Conservation (phyloP, 176 grass and related monocot genomes). For the Phoenix roebelenii region DNA sequence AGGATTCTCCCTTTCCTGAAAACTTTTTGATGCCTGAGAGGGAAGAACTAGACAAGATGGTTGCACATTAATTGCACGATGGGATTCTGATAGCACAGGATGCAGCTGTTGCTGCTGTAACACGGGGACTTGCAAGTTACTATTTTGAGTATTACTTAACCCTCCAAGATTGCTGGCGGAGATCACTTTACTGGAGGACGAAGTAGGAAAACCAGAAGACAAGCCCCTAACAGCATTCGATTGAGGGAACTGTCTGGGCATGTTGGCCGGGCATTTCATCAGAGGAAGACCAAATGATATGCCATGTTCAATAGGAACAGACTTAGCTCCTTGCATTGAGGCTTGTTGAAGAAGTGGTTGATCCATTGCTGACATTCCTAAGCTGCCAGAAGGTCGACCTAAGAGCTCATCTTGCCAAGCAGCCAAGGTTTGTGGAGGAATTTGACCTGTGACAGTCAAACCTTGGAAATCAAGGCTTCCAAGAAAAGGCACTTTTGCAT, state of each 20-base stretch:
- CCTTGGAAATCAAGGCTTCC: slow-evolving; percentile 82
- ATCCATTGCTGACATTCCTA: slow-evolving; percentile 42
- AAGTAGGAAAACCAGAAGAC: slow-evolving; percentile 43
- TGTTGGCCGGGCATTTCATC: slow-evolving; percentile 45
- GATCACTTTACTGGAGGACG: slow-evolving; percentile 42
- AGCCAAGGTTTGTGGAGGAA: slow-evolving; percentile 78
- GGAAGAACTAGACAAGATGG: slow-evolving; percentile 76
- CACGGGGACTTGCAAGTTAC: slow-evolving; percentile 30
- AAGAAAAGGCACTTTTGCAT: slow-evolving; percentile 49
- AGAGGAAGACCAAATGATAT: slow-evolving; percentile 91
- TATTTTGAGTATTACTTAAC: slow-evolving; percentile 38
- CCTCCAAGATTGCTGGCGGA: slow-evolving; percentile 26
- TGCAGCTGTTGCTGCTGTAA: slow-evolving; percentile 60
- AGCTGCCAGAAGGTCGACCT: slow-evolving; percentile 42
- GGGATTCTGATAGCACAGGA: slow-evolving; percentile 38
- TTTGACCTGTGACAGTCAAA: slow-evolving; percentile 72
- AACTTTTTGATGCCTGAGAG: slow-evolving; percentile 52
- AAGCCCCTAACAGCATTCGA: slow-evolving; percentile 34
- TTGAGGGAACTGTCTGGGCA: slow-evolving; percentile 43
- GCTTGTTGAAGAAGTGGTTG: slow-evolving; percentile 48
- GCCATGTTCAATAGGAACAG: slow-evolving; percentile 51
- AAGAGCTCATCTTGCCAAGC: slow-evolving; percentile 84
- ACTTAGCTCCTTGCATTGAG: slow-evolving; percentile 37
- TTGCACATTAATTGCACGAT: slow-evolving; percentile 57
- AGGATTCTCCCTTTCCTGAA: slow-evolving; percentile 36